Conservation (phyloP, 176 grass and related monocot genomes). For the Dendrocalamus sinicus region DNA sequence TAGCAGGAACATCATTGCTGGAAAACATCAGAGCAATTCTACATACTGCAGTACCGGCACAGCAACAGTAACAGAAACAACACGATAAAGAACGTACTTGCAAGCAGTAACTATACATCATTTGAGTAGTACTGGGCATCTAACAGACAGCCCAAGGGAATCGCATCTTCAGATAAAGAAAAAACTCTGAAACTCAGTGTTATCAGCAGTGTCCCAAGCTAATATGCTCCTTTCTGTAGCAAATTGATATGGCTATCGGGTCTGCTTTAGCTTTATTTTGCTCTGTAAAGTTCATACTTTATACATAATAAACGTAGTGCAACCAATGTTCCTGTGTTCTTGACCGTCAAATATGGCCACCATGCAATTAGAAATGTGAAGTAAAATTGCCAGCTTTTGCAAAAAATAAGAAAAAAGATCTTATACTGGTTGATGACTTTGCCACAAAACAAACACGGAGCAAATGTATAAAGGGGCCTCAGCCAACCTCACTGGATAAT, state of each 20-base stretch:
- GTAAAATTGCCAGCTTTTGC: neutral
- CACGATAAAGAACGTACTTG: neutral
- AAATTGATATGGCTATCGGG: neutral
- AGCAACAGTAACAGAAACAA: neutral
- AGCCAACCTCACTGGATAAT: neutral
- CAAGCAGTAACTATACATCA: neutral
- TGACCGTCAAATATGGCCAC: neutral
- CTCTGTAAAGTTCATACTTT: neutral
- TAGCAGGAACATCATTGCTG: neutral
- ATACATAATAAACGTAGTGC: neutral
- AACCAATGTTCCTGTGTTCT: neutral
- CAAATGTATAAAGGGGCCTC: neutral
- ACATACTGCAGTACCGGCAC: neutral
- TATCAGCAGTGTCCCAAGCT: neutral
- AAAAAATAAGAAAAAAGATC: neutral
- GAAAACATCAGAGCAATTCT: neutral
- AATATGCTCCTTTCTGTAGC: neutral
- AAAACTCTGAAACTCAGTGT: neutral
- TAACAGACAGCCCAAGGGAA: neutral
- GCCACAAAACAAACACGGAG: neutral
- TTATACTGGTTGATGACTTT: neutral
- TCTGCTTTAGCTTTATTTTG: neutral
- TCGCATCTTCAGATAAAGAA: neutral
- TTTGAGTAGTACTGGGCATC: neutral
- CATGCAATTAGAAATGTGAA: neutral